These are phyloP conservation scores for Mucor racemosus DNA, from an alignment of 371 early-diverging fungal genomes.

Conservation along the genomic window DNA sequence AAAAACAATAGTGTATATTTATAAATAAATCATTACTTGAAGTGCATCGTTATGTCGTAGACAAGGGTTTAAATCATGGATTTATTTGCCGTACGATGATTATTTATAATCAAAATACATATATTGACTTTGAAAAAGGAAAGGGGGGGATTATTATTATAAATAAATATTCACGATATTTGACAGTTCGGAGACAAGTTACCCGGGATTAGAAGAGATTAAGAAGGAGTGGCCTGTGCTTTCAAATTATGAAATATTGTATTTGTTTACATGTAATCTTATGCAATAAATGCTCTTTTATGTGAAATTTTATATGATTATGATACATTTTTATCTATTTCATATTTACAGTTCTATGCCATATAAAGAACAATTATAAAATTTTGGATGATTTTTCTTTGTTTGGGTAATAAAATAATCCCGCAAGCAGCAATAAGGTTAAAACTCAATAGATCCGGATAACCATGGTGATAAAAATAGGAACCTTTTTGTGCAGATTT, in stretches of 20 bases:
- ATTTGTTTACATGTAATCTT: background rate
- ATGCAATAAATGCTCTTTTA: background rate
- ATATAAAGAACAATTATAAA: background rate
- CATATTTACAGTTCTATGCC: background rate
- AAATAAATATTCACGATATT: background rate
- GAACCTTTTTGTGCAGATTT: background rate
- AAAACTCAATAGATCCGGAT: background rate
- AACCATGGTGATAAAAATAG: background rate
- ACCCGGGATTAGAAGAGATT: background rate
- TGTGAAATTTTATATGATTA: background rate
- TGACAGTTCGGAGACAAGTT: constrained; percentile 3
- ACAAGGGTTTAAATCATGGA: too few relatives aligned
- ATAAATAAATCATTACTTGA: too few relatives aligned
- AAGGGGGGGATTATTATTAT: too few relatives aligned
- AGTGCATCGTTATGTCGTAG: too few relatives aligned
- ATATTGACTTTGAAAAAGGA: too few relatives aligned
- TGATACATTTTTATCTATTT: background rate
- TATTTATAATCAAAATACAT: too few relatives aligned
- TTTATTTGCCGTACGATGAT: too few relatives aligned
- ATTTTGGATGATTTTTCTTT: background rate
- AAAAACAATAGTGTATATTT: too few relatives aligned
- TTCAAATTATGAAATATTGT: background rate
- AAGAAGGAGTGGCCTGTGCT: background rate
- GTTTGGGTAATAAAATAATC: background rate
- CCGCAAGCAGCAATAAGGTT: background rate